A percentile compares a stretch with the other conserved stretches of the same genome.
These are phyloP conservation scores for Lecanicillium sp. DNA, from an alignment of 2,329 filamentous ascomycete genomes.

Conservation along the genomic window DNA sequence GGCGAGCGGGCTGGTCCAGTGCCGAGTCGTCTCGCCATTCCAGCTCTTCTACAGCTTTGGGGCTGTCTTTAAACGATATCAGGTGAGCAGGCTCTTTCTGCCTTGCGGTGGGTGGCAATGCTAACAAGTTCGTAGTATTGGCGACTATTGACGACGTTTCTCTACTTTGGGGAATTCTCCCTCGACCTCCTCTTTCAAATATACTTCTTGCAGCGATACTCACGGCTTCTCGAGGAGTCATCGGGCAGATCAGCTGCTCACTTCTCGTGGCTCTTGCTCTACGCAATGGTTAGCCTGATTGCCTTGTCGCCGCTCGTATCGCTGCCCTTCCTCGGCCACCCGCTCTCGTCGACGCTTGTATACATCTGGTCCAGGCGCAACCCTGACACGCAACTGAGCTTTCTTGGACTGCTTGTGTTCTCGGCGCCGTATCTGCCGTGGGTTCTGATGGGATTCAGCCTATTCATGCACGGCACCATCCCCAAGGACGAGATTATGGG, in stretches of 20 bases:
- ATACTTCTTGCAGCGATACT: constrained; percentile 96
- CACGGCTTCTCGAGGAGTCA: constrained; percentile 87
- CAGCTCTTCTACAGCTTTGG: constrained; percentile 96
- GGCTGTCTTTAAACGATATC: constrained; percentile 82
- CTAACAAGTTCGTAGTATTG: constrained; percentile 61
- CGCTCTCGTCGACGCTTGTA: constrained; percentile 84
- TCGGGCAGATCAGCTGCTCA: constrained; percentile 86
- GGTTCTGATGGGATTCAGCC: constrained; percentile 88
- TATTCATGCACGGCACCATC: constrained; percentile 81
- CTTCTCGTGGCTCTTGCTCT: constrained; percentile 90
- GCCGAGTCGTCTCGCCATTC: constrained; percentile 83
- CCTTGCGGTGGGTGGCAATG: not conserved
- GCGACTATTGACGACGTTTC: constrained; percentile 90
- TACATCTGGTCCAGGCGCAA: constrained; percentile 98
- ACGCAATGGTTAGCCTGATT: constrained; percentile 72
- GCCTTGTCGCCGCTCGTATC: constrained; percentile 77
- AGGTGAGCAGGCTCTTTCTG: constrained; percentile 46
- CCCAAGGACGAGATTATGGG: constrained; percentile 96
- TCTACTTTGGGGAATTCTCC: constrained; percentile 92
- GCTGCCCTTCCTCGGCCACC: constrained; percentile 90
- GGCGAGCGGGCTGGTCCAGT: constrained; percentile 85
- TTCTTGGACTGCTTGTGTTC: constrained; percentile 83
- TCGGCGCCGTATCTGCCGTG: constrained; percentile 91
- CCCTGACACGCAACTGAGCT: constrained; percentile 81
- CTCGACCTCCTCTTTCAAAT: constrained; percentile 95